Conservation (phyloP, 129 eudicot genomes). For the Pittosporum tobira region DNA sequence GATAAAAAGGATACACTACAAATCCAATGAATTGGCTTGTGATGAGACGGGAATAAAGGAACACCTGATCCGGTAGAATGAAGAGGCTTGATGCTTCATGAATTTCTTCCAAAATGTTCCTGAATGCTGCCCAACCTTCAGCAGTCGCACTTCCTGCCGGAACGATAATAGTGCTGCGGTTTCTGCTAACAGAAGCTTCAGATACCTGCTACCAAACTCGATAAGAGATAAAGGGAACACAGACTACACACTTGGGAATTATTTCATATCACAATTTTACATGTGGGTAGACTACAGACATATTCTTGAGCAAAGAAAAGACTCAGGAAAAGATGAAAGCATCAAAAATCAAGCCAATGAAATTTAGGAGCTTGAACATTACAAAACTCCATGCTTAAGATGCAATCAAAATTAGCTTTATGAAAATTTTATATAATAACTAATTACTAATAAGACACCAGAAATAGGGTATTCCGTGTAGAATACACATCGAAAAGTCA, state of each 20-base stretch:
- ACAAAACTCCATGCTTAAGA: no score
- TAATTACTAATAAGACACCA: no score
- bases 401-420: no score
- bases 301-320: no score
- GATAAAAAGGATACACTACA: background rate
- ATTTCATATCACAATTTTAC: no score
- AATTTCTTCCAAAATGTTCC: constrained; percentile 88
- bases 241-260: background rate
- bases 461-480: no score
- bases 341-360: no score
- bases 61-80: constrained; percentile 70
- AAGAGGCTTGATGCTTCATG: constrained; percentile 86
- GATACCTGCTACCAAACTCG: constrained; percentile 57
- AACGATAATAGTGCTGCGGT: constrained; percentile 93
- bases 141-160: constrained; percentile 93
- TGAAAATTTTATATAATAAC: no score
- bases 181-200: constrained; percentile 96
- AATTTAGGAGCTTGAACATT: no score
- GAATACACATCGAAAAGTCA: no score
- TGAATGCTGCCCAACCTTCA: constrained; percentile 97
- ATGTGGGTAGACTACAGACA: no score
- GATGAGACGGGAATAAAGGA: background rate
- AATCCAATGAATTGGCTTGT: background rate
- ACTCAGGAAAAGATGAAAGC: background rate
- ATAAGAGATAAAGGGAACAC: background rate